Conservation (phyloP, 1,284 basidiomycete species). For the Veloporphyrellus conicus region DNA sequence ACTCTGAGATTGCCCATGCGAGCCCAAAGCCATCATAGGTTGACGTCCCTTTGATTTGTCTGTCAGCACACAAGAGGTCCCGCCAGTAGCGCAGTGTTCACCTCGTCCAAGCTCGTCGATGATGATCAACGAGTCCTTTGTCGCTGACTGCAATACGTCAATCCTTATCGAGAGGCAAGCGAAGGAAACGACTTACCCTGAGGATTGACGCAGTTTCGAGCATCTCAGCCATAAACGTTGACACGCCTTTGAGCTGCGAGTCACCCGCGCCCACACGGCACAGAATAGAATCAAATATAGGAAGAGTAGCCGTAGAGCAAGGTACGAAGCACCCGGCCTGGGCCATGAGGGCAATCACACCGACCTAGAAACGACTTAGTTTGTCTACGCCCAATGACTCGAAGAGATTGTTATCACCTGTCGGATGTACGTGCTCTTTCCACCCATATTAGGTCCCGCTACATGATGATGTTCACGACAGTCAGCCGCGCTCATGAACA, state of each 20-base stretch:
- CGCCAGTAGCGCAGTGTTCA: conserved; percentile 17
- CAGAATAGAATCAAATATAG: conserved; percentile 94
- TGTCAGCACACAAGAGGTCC: not conserved
- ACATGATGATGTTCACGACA: conserved; percentile 5
- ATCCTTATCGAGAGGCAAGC: not conserved
- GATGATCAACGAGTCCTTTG: conserved; percentile 90
- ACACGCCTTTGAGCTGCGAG: conserved; percentile 95
- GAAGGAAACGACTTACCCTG: conserved; percentile 50
- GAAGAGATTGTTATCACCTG: conserved; percentile 42
- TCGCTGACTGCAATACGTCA: conserved; percentile 63
- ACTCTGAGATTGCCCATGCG: conserved; percentile 99
- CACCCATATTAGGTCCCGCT: conserved; percentile 96
- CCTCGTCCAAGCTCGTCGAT: conserved; percentile 98
- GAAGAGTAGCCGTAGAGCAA: conserved; percentile 80
- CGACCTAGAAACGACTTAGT: conserved; percentile 51
- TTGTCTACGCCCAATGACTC: not conserved
- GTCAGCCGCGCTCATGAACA: conserved; percentile 3
- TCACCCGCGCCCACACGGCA: conserved; percentile 97
- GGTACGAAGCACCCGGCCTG: conserved; percentile 96
- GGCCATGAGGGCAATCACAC: conserved; percentile 92
- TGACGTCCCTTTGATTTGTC: conserved; percentile 66
- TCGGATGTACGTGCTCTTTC: conserved; percentile 91
- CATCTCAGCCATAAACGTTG: conserved; percentile 99
- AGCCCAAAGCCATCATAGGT: conserved; percentile 99
- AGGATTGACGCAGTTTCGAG: conserved; percentile 95